Conservation (phyloP, 2,329 filamentous ascomycete genomes). For the Hymenoscyphus fructigenus region DNA sequence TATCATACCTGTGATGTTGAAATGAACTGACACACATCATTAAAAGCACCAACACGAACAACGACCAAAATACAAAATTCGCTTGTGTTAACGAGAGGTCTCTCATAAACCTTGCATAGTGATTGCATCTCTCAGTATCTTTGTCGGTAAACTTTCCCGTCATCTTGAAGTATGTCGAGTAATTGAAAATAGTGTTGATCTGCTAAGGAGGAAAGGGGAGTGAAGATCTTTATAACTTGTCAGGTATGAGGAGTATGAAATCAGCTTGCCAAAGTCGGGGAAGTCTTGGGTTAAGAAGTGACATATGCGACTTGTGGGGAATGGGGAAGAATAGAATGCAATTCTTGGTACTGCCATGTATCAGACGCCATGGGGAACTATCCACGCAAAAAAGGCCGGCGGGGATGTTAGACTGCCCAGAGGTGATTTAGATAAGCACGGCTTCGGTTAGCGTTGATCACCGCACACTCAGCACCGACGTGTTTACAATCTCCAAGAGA, state of each 20-base stretch:
- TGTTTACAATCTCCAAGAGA: constrained; percentile 13
- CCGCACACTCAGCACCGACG: background rate
- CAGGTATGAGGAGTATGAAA: background rate
- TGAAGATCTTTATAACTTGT: background rate
- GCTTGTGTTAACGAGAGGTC: constrained; percentile 45
- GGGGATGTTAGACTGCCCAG: background rate
- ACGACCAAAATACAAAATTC: constrained; percentile 47
- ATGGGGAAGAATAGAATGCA: background rate
- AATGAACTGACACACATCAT: constrained; percentile 46
- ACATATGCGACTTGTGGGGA: background rate
- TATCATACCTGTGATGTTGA: constrained; percentile 31
- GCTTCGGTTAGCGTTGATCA: background rate
- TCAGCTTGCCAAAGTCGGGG: background rate
- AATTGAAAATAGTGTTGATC: background rate
- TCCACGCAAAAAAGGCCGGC: background rate
- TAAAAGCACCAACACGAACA: constrained; percentile 46
- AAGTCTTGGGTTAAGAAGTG: background rate
- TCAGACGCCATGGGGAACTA: background rate
- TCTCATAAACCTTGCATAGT: constrained; percentile 47
- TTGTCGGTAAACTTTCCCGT: constrained; percentile 37
- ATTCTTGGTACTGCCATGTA: background rate
- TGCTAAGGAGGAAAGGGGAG: background rate
- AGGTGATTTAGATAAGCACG: background rate
- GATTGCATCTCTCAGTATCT: constrained; percentile 38
- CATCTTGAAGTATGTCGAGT: constrained; percentile 31